phyloP scores from a whole-genome alignment of 176 grass and related monocot genomes.

The Areca catechu region DNA sequence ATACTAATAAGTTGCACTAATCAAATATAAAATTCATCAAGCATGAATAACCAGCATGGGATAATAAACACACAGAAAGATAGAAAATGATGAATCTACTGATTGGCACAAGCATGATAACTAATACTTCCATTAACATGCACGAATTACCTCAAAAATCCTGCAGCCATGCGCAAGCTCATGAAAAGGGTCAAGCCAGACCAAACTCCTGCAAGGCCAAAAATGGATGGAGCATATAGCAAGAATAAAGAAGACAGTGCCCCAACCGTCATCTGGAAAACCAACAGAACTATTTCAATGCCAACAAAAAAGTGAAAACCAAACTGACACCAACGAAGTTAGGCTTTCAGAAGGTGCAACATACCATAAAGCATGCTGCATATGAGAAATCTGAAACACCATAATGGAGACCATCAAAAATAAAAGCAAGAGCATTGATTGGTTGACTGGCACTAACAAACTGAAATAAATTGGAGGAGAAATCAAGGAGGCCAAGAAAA shows the following conservation, averaged over 20 bases:
- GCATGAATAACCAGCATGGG: too few species aligned
- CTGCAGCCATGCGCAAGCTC: constrained; percentile 64
- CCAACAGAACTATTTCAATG: constrained; percentile 11
- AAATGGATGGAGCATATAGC: constrained; percentile 59
- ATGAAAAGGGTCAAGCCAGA: constrained; percentile 87
- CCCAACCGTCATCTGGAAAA: constrained; percentile 62
- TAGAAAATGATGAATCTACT: too few species aligned
- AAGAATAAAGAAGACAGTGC: constrained; percentile 67
- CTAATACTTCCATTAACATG: background rate
- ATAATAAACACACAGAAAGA: too few species aligned
- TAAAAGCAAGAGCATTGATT: constrained; percentile 87
- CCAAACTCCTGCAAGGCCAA: constrained; percentile 89
- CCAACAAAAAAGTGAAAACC: too few species aligned
- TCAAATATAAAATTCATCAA: too few species aligned
- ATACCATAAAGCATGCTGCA: constrained; percentile 71
- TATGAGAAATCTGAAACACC: constrained; percentile 94
- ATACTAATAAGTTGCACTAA: too few species aligned
- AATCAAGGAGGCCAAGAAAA: background rate
- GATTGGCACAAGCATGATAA: too few species aligned
- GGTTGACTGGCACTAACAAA: constrained; percentile 93
- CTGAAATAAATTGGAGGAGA: constrained; percentile 20
- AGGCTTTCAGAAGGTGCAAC: background rate
- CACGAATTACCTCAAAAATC: constrained; percentile 56
- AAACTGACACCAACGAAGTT: too few species aligned
- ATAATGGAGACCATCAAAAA: constrained; percentile 94